phyloP scores from a whole-genome alignment of 768 basidiomycete genomes.

The Lactarius trivialis region DNA sequence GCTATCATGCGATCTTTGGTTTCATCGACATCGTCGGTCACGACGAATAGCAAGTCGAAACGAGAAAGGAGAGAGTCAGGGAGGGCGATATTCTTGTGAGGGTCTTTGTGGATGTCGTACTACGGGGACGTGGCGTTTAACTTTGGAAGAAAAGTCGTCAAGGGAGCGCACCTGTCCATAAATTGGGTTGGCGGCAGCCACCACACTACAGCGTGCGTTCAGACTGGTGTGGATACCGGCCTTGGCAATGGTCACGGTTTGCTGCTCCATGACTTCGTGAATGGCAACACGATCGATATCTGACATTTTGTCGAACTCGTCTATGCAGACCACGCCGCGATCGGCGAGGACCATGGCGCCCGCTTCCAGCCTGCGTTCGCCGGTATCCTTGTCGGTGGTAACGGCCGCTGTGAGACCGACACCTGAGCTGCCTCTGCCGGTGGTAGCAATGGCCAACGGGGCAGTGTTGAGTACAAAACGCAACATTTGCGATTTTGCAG shows the following conservation, averaged over 20 bases:
- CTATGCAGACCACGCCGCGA: slow-evolving; percentile 97
- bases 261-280: slow-evolving; percentile 99
- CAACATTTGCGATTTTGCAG: slow-evolving; percentile 93
- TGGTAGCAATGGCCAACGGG: slow-evolving; percentile 95
- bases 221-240: slow-evolving; percentile 98
- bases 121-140: slow-evolving; percentile 30
- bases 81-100: slow-evolving; percentile 96
- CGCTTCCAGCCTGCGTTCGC: slow-evolving; percentile 92
- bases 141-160: slow-evolving; percentile 4
- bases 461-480: slow-evolving; percentile 95
- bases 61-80: slow-evolving; percentile 97
- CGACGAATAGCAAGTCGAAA: slow-evolving; percentile 97
- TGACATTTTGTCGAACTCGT: slow-evolving; percentile 99
- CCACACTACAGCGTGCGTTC: slow-evolving; percentile 95
- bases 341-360: slow-evolving; percentile 99
- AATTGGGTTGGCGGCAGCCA: slow-evolving; percentile 97
- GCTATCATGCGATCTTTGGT: slow-evolving; percentile 89
- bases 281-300: slow-evolving; percentile 98
- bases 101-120: slow-evolving; percentile 99
- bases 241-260: slow-evolving; percentile 98
- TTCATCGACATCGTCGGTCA: slow-evolving; percentile 97
- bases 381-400: slow-evolving; percentile 96
- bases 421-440: slow-evolving; percentile 95
- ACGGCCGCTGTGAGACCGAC: slow-evolving; percentile 99
- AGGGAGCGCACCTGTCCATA: slow-evolving; percentile 67